These are phyloP conservation scores for Hysterangium stoloniferum DNA, from an alignment of 768 basidiomycete genomes.

Conservation along the genomic window DNA sequence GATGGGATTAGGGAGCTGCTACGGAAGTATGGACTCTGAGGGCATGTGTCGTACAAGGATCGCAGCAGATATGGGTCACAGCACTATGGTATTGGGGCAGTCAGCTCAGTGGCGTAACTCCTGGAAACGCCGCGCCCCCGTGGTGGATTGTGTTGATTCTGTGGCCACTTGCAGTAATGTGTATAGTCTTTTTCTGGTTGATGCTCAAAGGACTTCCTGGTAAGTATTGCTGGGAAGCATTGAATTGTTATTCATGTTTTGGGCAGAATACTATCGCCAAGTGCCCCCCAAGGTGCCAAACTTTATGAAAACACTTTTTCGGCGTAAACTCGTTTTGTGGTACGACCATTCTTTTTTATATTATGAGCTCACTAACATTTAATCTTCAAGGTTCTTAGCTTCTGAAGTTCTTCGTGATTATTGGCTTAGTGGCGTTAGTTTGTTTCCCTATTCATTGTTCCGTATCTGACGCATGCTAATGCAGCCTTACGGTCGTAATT, in stretches of 20 bases:
- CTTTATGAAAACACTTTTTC: conserved; percentile 83
- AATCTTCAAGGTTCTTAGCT: conserved; percentile 56
- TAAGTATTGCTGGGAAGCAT: conserved; percentile 22
- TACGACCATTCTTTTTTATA: too few relatives aligned
- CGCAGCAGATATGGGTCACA: conserved; percentile 93
- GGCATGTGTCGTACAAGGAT: conserved; percentile 89
- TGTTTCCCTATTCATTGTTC: not conserved
- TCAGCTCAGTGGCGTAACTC: conserved; percentile 50
- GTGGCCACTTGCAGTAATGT: conserved; percentile 77
- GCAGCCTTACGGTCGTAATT: conserved; percentile 88
- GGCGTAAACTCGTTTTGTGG: conserved; percentile 89
- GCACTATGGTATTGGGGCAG: conserved; percentile 96
- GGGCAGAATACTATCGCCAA: conserved; percentile 77
- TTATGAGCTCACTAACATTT: not conserved
- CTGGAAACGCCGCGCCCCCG: conserved; percentile 48
- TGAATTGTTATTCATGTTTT: conserved; percentile 13
- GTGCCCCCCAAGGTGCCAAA: conserved; percentile 92
- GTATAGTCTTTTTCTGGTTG: conserved; percentile 71
- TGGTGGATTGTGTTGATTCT: conserved; percentile 78
- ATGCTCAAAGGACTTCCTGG: conserved; percentile 85
- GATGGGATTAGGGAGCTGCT: conserved; percentile 63
- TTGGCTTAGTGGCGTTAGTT: conserved; percentile 77
- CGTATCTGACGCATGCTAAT: conserved; percentile 14
- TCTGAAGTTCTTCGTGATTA: conserved; percentile 90
- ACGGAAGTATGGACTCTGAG: conserved; percentile 91